Evolutionary conservation across 768 basidiomycete genomes (phyloP).

Genomic region (Phlebiopsis flavidoalba): DNA sequence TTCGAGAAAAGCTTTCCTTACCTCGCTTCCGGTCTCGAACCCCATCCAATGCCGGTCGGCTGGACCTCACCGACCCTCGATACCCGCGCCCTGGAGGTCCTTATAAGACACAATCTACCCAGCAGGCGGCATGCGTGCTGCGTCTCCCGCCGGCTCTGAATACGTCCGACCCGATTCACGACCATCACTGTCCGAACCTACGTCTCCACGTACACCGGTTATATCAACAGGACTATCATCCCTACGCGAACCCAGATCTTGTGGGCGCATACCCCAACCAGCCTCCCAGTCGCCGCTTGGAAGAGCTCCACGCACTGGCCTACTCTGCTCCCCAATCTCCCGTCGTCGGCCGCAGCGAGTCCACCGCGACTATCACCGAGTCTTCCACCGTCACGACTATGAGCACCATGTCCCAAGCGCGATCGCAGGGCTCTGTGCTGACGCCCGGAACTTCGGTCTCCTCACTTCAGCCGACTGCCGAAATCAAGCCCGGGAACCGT

Average conservation of each 20-base stretch:
- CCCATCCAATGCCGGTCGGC: conserved; percentile 17
- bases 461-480: conserved; percentile 15
- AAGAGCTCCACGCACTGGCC: conserved; percentile 9
- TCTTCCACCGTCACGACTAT: conserved; percentile 21
- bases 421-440: conserved; percentile 22
- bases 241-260: conserved; percentile 78
- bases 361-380: conserved; percentile 47
- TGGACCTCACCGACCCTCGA: conserved; percentile 11
- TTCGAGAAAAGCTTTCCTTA: conserved; percentile 41
- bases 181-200: conserved; percentile 32
- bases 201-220: conserved; percentile 16
- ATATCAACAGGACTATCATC: conserved; percentile 42
- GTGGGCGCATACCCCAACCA: conserved; percentile 21
- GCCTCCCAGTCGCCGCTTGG: conserved; percentile 3
- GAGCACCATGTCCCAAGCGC: conserved; percentile 25
- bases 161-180: conserved; percentile 11
- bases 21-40: conserved; percentile 32
- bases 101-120: conserved; percentile 10
- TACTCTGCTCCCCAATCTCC: conserved; percentile 24
- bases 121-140: conserved; percentile 8
- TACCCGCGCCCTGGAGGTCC: conserved; percentile 8
- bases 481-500: conserved; percentile 9
- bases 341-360: conserved; percentile 41
- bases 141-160: conserved; percentile 18
- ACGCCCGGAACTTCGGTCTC: conserved; percentile 23